phyloP scores from a whole-genome alignment of 306 rosid species.

The Vigna angularis region DNA sequence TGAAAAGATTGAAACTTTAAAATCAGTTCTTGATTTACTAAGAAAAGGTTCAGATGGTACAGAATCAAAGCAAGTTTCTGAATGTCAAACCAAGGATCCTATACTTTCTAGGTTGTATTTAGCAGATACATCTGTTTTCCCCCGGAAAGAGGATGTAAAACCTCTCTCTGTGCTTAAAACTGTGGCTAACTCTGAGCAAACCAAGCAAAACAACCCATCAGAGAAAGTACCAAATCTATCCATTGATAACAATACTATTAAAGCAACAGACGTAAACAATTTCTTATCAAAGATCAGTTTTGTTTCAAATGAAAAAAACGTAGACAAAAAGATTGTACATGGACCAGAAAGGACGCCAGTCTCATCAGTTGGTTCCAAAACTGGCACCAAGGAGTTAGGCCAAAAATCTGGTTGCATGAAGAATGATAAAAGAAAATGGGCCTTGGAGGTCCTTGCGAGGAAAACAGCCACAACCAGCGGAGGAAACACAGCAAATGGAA shows the following conservation, averaged over 20 bases:
- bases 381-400: slow-evolving; percentile 50
- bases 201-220: slow-evolving; percentile 46
- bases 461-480: slow-evolving; percentile 66
- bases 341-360: slow-evolving; percentile 53
- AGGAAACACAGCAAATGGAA: slow-evolving; percentile 54
- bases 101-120: slow-evolving; percentile 92
- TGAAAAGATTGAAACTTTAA: slow-evolving; percentile 87
- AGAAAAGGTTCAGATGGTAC: slow-evolving; percentile 60
- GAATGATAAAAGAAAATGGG: slow-evolving; percentile 94
- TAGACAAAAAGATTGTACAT: slow-evolving; percentile 49
- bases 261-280: slow-evolving; percentile 52
- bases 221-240: slow-evolving; percentile 52
- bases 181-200: slow-evolving; percentile 60
- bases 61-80: slow-evolving; percentile 56
- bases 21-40: slow-evolving; percentile 93
- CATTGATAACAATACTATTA: slow-evolving; percentile 45
- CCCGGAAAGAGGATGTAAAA: slow-evolving; percentile 85
- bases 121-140: slow-evolving; percentile 95
- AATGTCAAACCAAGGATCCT: slow-evolving; percentile 68
- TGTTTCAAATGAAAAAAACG: slow-evolving; percentile 53
- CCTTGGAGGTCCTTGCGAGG: slow-evolving; percentile 89
- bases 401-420: slow-evolving; percentile 59
- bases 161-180: slow-evolving; percentile 72
- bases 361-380: slow-evolving; percentile 61
- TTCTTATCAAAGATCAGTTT: slow-evolving; percentile 50